These are phyloP conservation scores for Psilocybe mexicana DNA, from an alignment of 1,284 basidiomycete species.

Conservation along the genomic window DNA sequence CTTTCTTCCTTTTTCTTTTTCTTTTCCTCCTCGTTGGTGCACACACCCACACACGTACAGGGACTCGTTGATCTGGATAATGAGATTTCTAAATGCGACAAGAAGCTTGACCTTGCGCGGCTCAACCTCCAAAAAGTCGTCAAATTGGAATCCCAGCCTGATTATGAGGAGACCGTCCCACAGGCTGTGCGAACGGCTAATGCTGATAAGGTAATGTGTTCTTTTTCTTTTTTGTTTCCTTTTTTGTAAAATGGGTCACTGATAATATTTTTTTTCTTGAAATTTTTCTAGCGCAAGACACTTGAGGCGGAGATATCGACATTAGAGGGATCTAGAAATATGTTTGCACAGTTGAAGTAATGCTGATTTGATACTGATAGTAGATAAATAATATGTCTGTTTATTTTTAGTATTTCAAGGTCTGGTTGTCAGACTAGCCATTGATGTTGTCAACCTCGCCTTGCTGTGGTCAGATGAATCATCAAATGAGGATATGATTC, in stretches of 20 bases:
- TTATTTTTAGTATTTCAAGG: too few relatives aligned
- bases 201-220: conserved; percentile 69
- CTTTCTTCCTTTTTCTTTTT: too few relatives aligned
- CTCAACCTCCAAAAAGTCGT: conserved; percentile 75
- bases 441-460: too few relatives aligned
- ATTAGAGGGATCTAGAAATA: conserved; percentile 56
- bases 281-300: conserved; percentile 37
- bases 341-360: conserved; percentile 57
- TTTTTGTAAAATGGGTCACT: conserved; percentile 15
- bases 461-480: too few relatives aligned
- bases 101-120: conserved; percentile 76
- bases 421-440: too few relatives aligned
- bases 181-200: conserved; percentile 74
- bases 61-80: conserved; percentile 83
- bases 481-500: too few relatives aligned
- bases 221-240: background rate
- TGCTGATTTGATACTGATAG: background rate
- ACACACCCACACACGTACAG: conserved; percentile 35
- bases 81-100: conserved; percentile 86
- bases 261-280: background rate
- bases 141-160: conserved; percentile 72
- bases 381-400: too few relatives aligned
- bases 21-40: too few relatives aligned
- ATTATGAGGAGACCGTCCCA: conserved; percentile 81
- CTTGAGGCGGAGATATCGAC: conserved; percentile 65